Evolutionary conservation across 208 protist genomes (phyloP), one percentile per base, ranked within the genome.

Genomic region (Leishmania martiniquensis): DNA sequence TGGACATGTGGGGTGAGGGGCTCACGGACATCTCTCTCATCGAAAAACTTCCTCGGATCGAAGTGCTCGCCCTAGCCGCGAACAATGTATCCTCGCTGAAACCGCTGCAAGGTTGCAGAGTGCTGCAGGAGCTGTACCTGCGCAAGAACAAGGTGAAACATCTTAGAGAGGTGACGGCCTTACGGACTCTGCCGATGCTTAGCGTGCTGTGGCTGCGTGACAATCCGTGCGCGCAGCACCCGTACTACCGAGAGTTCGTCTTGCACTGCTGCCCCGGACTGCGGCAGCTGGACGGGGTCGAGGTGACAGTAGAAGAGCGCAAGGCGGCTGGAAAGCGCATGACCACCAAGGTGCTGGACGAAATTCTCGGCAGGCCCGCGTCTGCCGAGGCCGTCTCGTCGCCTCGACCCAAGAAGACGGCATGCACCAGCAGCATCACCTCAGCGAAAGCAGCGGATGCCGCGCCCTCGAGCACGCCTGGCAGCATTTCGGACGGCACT

Each of bases 181-280:
- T 99, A 59, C 87, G 84, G 32, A 72, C 78, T 10, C 86, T 98
- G 42, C 79, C 81, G 59, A 80, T 90, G 63, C 82, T 99, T 44
- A 87, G 71, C 57, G 96, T 97, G 17, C 88, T 99, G 60, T 98
- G 96, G 96, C 85, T 98, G 51, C 91, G 89, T 59, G 96, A 98
- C 65, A 99, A 99, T 76, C 95, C 97, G 2, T 98, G 95, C 75
- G 89, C 96, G 51, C 82, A 87, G 54, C 82, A 91, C 68, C 84
- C 86, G 39, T 75, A 95, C 72, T 99, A 99, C 86, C 88, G 94
- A 34, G 85, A 91, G 37, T 97, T 94, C 70, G 89, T 97, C 37
- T 86, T 99, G 57, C 74, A 88, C 57, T 95, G 89, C 77, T 96
- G 98, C 78, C 91, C 90, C 32, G 45, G 90, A 42, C 83, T 99